Evolutionary conservation across 2,329 filamentous ascomycete genomes (phyloP).

Genomic region (Botrytis tulipae): DNA sequence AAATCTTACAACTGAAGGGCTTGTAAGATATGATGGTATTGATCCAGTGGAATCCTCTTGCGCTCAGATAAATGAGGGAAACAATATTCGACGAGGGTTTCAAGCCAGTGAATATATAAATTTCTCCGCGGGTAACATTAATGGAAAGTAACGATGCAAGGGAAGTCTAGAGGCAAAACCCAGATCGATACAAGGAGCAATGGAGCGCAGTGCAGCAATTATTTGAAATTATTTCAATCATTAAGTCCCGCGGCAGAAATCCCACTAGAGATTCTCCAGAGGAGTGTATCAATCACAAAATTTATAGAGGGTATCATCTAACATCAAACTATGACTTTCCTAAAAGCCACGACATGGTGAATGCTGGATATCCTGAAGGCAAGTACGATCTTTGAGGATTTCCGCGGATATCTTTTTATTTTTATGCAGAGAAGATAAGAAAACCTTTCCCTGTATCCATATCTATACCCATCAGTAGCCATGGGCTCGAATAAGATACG

Average conservation of each 20-base stretch:
- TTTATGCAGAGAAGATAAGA: background rate
- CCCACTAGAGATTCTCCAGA: background rate
- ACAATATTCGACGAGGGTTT: background rate
- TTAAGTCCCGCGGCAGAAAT: background rate
- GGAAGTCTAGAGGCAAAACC: background rate
- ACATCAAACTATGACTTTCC: background rate
- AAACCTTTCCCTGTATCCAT: background rate
- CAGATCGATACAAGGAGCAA: slow-evolving; percentile 1
- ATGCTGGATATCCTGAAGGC: background rate
- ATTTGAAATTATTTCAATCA: background rate
- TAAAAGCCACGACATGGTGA: background rate
- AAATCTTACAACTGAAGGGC: background rate
- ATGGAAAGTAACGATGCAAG: background rate
- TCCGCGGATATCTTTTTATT: slow-evolving; percentile 14
- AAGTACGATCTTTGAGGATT: background rate
- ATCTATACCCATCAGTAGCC: slow-evolving; percentile 5
- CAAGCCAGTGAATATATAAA: background rate
- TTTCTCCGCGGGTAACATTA: background rate
- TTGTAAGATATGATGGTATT: background rate
- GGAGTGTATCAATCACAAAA: background rate
- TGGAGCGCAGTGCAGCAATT: background rate
- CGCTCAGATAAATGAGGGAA: background rate
- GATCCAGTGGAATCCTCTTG: background rate
- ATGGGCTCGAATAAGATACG: background rate
- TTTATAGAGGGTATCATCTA: background rate